Evolutionary conservation across 345 rosid genomes (phyloP).

Genomic region (Capsella bursapastoris): DNA sequence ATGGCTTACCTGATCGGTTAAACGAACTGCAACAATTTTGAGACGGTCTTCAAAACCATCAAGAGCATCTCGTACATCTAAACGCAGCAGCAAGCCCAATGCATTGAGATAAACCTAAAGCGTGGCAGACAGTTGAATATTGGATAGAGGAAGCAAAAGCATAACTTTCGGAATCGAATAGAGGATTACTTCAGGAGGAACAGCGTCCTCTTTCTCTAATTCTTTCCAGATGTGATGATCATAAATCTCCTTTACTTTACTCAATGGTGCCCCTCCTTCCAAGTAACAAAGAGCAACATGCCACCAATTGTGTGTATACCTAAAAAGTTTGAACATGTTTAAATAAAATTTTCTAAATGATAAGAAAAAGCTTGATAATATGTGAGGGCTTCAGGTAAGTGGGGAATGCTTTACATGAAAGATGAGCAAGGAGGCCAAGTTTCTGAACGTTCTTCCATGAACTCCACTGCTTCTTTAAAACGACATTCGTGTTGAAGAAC

Average conservation of each 20-base stretch:
- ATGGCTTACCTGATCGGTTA: conserved; percentile 61
- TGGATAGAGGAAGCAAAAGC: conserved; percentile 12
- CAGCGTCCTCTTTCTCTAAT: conserved; percentile 61
- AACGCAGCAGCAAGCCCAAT: conserved; percentile 70
- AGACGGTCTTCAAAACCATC: conserved; percentile 58
- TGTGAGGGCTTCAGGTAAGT: conserved; percentile 8
- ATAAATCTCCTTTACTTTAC: conserved; percentile 65
- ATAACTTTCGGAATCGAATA: background rate
- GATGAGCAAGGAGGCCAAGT: conserved; percentile 75
- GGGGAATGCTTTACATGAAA: conserved; percentile 62
- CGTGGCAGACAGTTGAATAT: conserved; percentile 24
- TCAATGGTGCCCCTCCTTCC: conserved; percentile 79
- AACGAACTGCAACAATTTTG: conserved; percentile 52
- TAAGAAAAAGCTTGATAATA: conserved; percentile 3
- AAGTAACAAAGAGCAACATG: conserved; percentile 91
- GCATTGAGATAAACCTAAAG: conserved; percentile 82
- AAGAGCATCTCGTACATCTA: conserved; percentile 60
- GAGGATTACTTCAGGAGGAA: conserved; percentile 56
- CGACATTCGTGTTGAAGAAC: conserved; percentile 78
- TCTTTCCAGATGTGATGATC: conserved; percentile 82
- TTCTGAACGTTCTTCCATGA: conserved; percentile 74
- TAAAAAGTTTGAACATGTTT: conserved; percentile 24
- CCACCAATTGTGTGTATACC: conserved; percentile 99
- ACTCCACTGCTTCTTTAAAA: conserved; percentile 82
- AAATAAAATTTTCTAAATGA: background rate